phyloP scores from a whole-genome alignment of 805 yeast species.

The Nakazawaea holstii region DNA sequence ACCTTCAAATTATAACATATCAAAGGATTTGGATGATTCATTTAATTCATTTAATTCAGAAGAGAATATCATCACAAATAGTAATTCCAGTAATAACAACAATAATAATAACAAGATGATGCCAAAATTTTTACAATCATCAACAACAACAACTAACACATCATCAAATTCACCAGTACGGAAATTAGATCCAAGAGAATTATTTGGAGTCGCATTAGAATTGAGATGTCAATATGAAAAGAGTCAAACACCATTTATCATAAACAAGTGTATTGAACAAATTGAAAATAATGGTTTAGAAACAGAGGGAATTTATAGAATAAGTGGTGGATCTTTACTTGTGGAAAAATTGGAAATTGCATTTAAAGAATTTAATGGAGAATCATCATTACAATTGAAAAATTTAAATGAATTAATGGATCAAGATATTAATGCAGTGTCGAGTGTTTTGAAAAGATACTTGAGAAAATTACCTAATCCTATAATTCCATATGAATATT shows the following conservation, averaged over 20 bases:
- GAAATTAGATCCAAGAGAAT: conserved; percentile 10
- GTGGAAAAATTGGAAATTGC: conserved; percentile 35
- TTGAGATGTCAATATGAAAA: conserved; percentile 60
- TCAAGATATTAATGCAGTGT: conserved; percentile 81
- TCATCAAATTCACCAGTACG: conserved; percentile 12
- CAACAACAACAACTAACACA: conserved; percentile 11
- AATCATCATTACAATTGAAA: conserved; percentile 21
- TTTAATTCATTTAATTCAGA: background rate
- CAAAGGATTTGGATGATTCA: background rate
- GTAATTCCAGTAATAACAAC: conserved; percentile 19
- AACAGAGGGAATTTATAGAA: conserved; percentile 84
- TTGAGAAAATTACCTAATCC: conserved; percentile 83
- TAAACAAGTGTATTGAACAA: conserved; percentile 65
- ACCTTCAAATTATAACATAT: conserved; percentile 7
- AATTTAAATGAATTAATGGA: conserved; percentile 30
- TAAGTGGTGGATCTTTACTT: conserved; percentile 77
- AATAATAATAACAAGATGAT: conserved; percentile 42
- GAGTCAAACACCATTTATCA: conserved; percentile 60
- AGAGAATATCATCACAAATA: background rate
- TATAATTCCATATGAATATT: conserved; percentile 63
- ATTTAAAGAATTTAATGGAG: conserved; percentile 23
- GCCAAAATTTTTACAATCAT: conserved; percentile 13
- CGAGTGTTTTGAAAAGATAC: conserved; percentile 84
- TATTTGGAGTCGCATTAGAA: conserved; percentile 53
- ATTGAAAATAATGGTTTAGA: conserved; percentile 75